A percentile compares a stretch with the other conserved stretches of the same genome.
These are phyloP conservation scores for Penicillium samsonianum DNA, from an alignment of 495 filamentous ascomycete genomes.

Conservation along the genomic window DNA sequence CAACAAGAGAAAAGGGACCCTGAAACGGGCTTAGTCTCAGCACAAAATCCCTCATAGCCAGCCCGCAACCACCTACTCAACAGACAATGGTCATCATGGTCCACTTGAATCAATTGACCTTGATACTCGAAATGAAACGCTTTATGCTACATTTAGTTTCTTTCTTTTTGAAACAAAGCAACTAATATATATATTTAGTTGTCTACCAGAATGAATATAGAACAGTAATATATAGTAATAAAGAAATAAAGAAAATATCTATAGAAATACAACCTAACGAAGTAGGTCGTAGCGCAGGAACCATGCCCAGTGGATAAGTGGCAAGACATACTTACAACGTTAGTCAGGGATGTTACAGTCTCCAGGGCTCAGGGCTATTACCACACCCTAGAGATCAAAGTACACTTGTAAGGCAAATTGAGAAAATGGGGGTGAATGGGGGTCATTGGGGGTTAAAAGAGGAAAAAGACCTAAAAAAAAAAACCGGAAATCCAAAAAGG, in stretches of 20 bases:
- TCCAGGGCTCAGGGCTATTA: too few species aligned
- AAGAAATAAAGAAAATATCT: not conserved
- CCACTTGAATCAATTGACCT: conserved; percentile 12
- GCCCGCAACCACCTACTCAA: conserved; percentile 17
- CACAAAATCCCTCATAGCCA: conserved; percentile 39
- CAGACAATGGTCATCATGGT: conserved; percentile 26
- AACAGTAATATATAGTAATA: not conserved
- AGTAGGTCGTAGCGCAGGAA: conserved; percentile 5
- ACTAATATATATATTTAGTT: not conserved
- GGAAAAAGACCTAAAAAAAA: not conserved
- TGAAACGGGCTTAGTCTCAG: conserved; percentile 26
- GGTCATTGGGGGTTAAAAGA: not conserved
- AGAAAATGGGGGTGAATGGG: not conserved
- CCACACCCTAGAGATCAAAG: conserved; percentile 8
- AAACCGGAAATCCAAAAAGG: not conserved
- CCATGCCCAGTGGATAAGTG: conserved; percentile 2
- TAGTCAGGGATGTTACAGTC: conserved; percentile 10
- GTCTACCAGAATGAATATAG: not conserved
- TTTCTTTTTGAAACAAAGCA: not conserved
- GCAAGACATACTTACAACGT: not conserved
- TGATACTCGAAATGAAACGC: conserved; percentile 5
- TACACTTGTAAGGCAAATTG: conserved; percentile 4
- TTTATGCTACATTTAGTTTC: conserved; percentile 5
- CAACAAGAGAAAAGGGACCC: conserved; percentile 11
- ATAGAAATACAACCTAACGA: not conserved